These are phyloP conservation scores for Jimgerdemannia lactiflua DNA, from an alignment of 192 early-diverging fungal species.

Conservation along the genomic window DNA sequence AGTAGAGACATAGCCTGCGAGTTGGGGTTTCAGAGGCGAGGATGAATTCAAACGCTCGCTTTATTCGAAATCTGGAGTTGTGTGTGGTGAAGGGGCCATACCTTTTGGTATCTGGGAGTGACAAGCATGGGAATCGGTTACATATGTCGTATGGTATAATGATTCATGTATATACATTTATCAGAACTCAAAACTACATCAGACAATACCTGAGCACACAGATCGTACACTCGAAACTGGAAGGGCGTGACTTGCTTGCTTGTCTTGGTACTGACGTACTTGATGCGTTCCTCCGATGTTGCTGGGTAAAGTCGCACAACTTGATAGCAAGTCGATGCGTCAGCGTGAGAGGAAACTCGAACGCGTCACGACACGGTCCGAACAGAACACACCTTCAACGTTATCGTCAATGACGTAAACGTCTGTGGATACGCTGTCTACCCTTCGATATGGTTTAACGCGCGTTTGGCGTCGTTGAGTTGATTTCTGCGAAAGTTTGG, in stretches of 20 bases:
- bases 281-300: conserved; percentile 34
- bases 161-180: no score
- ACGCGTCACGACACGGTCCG: not conserved
- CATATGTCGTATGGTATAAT: no score
- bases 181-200: not conserved
- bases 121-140: not conserved
- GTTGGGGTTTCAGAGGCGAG: conserved; percentile 28
- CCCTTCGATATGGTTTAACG: not conserved
- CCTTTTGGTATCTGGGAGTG: not conserved
- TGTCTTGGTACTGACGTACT: conserved; percentile 53
- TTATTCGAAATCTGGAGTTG: not conserved
- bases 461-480: not conserved
- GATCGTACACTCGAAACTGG: conserved; percentile 72
- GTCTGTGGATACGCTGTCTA: not conserved
- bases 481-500: not conserved
- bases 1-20: conserved; percentile 58
- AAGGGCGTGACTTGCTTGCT: conserved; percentile 61
- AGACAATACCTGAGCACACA: conserved; percentile 48
- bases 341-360: not conserved
- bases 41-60: not conserved
- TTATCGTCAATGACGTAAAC: conserved; percentile 10
- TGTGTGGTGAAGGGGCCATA: not conserved
- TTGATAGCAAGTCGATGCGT: not conserved
- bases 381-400: conserved; percentile 4
- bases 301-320: conserved; percentile 42